Conservation (phyloP, 805 yeast genomes). For the Suhomyces pyralidae region DNA sequence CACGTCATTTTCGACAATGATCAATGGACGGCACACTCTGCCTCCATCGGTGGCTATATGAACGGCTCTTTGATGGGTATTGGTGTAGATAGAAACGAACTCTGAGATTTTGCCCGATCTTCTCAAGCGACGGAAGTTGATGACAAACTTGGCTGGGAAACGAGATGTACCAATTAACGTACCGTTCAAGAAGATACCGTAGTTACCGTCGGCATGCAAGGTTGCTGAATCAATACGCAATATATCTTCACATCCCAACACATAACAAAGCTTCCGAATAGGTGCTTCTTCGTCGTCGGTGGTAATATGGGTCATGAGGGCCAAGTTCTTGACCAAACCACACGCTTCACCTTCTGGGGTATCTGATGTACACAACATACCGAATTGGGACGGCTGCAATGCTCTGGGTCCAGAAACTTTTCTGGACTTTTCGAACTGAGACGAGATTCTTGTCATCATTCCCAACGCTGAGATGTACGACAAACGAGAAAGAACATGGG, state of each 20-base stretch:
- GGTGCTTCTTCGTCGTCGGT: conserved; percentile 97
- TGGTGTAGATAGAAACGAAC: conserved; percentile 86
- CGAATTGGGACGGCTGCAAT: conserved; percentile 97
- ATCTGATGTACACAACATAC: conserved; percentile 98
- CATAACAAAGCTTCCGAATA: conserved; percentile 67
- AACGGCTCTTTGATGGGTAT: conserved; percentile 86
- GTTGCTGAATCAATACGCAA: conserved; percentile 77
- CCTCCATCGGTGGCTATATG: conserved; percentile 99
- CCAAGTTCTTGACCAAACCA: conserved; percentile 95
- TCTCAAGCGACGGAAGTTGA: conserved; percentile 73
- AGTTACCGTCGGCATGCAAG: conserved; percentile 72
- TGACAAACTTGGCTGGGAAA: conserved; percentile 79
- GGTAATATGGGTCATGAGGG: conserved; percentile 97
- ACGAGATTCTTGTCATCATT: conserved; percentile 98
- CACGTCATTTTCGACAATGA: conserved; percentile 72
- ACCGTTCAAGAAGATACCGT: conserved; percentile 89
- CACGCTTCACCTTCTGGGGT: conserved; percentile 99
- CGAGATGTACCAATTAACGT: conserved; percentile 88
- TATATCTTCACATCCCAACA: conserved; percentile 88
- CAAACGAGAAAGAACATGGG: conserved; percentile 88
- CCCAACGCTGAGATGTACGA: conserved; percentile 94
- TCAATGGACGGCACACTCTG: conserved; percentile 93
- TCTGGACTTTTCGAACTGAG: conserved; percentile 97
- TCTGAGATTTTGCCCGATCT: conserved; percentile 83
- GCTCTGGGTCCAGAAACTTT: conserved; percentile 99